A percentile compares a stretch with the other conserved stretches of the same genome.
Conservation (phyloP, 768 basidiomycete species). For the Hydnomerulius pinastri region DNA sequence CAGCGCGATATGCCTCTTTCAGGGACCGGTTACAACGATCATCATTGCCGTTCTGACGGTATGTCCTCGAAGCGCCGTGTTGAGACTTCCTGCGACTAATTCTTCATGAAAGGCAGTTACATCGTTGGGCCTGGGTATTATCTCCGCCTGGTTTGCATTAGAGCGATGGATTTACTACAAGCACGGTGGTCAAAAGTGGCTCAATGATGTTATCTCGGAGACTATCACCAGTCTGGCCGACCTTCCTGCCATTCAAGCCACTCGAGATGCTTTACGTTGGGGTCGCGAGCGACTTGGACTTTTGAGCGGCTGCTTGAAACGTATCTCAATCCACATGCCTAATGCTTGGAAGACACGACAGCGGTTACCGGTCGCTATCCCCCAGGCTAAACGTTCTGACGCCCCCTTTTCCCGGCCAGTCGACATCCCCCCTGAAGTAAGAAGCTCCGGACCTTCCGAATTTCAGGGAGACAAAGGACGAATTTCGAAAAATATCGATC, state of each 20-base stretch:
- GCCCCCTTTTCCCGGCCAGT: too few relatives aligned
- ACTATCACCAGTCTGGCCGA: slow-evolving; percentile 19
- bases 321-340: slow-evolving; percentile 9
- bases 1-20: slow-evolving; percentile 3
- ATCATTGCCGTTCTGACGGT: slow-evolving; percentile 73
- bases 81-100: not conserved
- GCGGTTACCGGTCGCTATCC: too few relatives aligned
- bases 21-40: slow-evolving; percentile 63
- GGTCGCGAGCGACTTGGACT: slow-evolving; percentile 14
- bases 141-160: slow-evolving; percentile 52
- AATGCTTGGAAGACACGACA: too few relatives aligned
- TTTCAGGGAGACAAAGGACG: slow-evolving; percentile 5
- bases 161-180: slow-evolving; percentile 47
- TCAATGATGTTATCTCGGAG: slow-evolving; percentile 39
- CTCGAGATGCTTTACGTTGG: slow-evolving; percentile 23
- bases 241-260: slow-evolving; percentile 26
- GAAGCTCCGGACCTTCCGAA: slow-evolving; percentile 4
- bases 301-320: slow-evolving; percentile 8
- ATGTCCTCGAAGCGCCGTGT: too few relatives aligned
- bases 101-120: slow-evolving; percentile 26
- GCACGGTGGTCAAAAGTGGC: slow-evolving; percentile 49
- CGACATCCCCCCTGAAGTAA: not conserved
- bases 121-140: slow-evolving; percentile 45
- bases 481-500: slow-evolving; percentile 23
- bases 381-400: too few relatives aligned